Evolutionary conservation across 208 protist species (phyloP).

Genomic region (Naegleria lovaniensis): DNA sequence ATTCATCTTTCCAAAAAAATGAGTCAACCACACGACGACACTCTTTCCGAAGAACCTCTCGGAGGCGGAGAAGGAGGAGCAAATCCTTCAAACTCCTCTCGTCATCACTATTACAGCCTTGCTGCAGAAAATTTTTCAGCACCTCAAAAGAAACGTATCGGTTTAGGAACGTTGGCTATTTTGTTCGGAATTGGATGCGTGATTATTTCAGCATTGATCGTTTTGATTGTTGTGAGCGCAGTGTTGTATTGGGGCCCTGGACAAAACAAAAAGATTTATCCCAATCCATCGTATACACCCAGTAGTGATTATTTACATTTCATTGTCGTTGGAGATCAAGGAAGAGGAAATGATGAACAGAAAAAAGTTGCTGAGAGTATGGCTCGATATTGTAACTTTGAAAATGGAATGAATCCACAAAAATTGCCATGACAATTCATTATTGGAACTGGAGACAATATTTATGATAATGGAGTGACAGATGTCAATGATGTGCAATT

Average conservation of each 20-base stretch:
- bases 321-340: neutral
- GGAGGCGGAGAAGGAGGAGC: no score
- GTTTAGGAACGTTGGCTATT: neutral
- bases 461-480: conserved; percentile 42
- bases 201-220: neutral
- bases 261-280: neutral
- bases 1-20: no score
- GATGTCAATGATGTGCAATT: conserved; percentile 36
- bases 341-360: neutral
- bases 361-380: neutral
- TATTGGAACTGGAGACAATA: conserved; percentile 41
- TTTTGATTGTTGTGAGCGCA: neutral
- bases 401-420: neutral
- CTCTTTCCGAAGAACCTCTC: no score
- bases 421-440: conserved; percentile 33
- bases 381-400: neutral
- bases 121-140: neutral
- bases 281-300: neutral
- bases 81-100: no score
- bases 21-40: no score
- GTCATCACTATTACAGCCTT: neutral
- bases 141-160: neutral
- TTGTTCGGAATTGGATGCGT: neutral
- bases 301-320: neutral
- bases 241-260: neutral